Evolutionary conservation across 2,329 filamentous ascomycete genomes (phyloP), one percentile per base, ranked within the genome.

Genomic region (Aplosporella prunicola): DNA sequence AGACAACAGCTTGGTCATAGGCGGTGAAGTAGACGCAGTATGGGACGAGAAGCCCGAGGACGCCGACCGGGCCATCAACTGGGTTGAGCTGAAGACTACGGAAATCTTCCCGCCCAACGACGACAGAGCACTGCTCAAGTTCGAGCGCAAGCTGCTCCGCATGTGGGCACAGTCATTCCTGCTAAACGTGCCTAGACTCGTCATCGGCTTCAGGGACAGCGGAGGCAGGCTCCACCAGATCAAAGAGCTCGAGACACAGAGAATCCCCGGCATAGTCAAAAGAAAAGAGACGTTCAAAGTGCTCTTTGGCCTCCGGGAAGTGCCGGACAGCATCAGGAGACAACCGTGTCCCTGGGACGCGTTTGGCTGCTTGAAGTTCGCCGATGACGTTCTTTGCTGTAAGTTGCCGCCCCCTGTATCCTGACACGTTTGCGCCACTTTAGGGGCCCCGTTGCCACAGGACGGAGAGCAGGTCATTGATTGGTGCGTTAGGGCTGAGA

Each of bases 91-190:
- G 41, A 98, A 98, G 58, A 98, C 91, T 1, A 76, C 78, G n/a
- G 79, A 75, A 26, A 78, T 82, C 46, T 78, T 89, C 33, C 51
- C 51, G 2, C 46, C 48, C 2, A 7, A 9, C 10, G 43, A 43
- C 3, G 71, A 79, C 2, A 71, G 76, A 31, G 83, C 91, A 51
- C 69, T 77, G 52, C 61, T 80, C 14, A 81, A 78, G 45, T 94
- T 89, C 55, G 84, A 95, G 60, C 76, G 83, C 32, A 96, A 96
- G 57, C 71, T 96, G 38, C 74, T 93, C 61, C 93, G 93, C 53
- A 94, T 89, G 63, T 98, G 91, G 91, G 85, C 89, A 10, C 91
- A 96, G 59, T 93, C 84, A 0, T 98, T 94, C 54, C 69, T 98
- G 2, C 78, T 98, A 2, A 89, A 89, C 26, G 88, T 96, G 1